These are phyloP conservation scores for Aureobasidium sp. DNA, from an alignment of 2,329 filamentous ascomycete genomes.

Conservation along the genomic window DNA sequence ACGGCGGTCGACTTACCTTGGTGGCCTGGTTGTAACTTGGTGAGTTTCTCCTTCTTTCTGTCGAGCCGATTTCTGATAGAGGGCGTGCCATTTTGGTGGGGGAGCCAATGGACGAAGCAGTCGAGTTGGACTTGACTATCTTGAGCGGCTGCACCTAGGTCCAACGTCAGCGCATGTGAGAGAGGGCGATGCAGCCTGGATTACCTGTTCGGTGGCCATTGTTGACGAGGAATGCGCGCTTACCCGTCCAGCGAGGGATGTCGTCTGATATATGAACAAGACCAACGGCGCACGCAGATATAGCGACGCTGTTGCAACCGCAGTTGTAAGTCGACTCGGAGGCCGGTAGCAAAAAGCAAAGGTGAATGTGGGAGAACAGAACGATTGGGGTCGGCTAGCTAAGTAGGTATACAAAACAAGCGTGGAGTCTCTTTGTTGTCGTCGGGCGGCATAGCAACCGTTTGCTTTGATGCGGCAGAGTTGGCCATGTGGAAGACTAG, in stretches of 20 bases:
- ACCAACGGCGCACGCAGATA: neutral
- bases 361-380: neutral
- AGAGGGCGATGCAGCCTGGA: neutral
- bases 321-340: neutral
- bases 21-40: conserved; percentile 73
- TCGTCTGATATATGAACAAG: neutral
- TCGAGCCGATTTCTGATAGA: conserved; percentile 80
- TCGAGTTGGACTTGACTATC: conserved; percentile 55
- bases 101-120: conserved; percentile 32
- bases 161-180: conserved; percentile 9
- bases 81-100: conserved; percentile 65
- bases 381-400: neutral
- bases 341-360: neutral
- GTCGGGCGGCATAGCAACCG: neutral
- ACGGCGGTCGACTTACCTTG: conserved; percentile 47
- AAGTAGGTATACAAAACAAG: neutral
- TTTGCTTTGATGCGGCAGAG: no score
- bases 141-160: conserved; percentile 65
- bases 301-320: neutral
- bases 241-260: conserved; percentile 10
- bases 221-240: conserved; percentile 25
- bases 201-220: conserved; percentile 35
- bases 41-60: conserved; percentile 81
- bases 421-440: neutral
- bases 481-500: neutral